These are phyloP conservation scores for Lathyrus sativus DNA, from an alignment of 306 rosid genomes.

Conservation along the genomic window DNA sequence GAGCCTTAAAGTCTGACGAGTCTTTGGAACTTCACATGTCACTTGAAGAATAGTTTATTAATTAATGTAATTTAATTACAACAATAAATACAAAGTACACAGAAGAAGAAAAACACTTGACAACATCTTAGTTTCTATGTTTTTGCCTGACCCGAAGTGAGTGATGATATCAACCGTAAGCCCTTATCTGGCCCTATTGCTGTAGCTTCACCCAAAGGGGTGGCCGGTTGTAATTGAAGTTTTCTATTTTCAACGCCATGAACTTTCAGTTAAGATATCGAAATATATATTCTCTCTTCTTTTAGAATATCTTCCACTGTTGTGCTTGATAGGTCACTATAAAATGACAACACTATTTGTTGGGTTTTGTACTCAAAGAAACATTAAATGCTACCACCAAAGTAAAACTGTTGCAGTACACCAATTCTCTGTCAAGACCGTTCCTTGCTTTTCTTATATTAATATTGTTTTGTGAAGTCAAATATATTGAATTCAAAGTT, in stretches of 20 bases:
- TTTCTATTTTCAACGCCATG: conserved; percentile 8
- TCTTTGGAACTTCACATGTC: too few relatives aligned
- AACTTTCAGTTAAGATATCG: conserved; percentile 6
- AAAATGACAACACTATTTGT: conserved; percentile 38
- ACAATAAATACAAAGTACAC: neutral
- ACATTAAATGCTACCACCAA: conserved; percentile 39
- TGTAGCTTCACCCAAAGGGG: neutral
- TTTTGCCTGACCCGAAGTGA: conserved; percentile 11
- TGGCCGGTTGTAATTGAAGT: conserved; percentile 15
- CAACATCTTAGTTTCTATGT: neutral
- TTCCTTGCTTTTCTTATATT: neutral
- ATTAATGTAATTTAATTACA: neutral
- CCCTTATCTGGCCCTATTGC: neutral
- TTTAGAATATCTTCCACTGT: conserved; percentile 29
- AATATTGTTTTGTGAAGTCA: neutral
- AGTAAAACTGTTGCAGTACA: conserved; percentile 30
- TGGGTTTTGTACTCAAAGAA: conserved; percentile 30
- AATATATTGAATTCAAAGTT: neutral
- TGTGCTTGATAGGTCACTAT: conserved; percentile 36
- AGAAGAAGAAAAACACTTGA: neutral
- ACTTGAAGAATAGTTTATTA: neutral
- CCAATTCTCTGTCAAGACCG: conserved; percentile 2
- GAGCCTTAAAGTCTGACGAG: too few relatives aligned
- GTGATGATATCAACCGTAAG: conserved; percentile 3
- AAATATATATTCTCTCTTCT: conserved; percentile 9